These are phyloP conservation scores for Dothideomycetes sp. DNA, from an alignment of 2,329 filamentous ascomycete species.

Conservation along the genomic window DNA sequence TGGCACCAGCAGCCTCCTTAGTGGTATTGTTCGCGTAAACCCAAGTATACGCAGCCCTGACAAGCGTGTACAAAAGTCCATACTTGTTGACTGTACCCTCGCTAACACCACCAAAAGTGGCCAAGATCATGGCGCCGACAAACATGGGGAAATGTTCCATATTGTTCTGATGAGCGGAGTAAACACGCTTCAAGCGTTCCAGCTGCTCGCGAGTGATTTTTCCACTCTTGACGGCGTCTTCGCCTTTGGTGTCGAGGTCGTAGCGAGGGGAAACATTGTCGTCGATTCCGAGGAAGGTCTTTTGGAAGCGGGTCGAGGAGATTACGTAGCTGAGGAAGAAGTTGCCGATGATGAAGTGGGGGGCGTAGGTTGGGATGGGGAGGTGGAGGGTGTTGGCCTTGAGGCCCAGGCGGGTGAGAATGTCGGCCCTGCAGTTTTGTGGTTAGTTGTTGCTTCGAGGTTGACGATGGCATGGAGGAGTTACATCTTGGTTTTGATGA, in stretches of 20 bases:
- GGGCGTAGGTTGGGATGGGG: conserved; percentile 18
- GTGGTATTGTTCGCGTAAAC: conserved; percentile 35
- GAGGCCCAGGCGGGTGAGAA: conserved; percentile 21
- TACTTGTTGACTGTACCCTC: conserved; percentile 29
- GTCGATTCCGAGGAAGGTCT: conserved; percentile 36
- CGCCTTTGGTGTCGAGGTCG: conserved; percentile 30
- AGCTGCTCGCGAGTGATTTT: conserved; percentile 37
- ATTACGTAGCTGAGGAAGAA: conserved; percentile 38
- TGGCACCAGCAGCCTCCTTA: conserved; percentile 26
- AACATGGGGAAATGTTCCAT: conserved; percentile 37
- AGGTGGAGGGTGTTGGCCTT: conserved; percentile 15
- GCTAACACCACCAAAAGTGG: conserved; percentile 32
- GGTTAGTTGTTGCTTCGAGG: too few relatives aligned
- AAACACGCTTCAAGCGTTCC: conserved; percentile 35
- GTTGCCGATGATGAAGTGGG: conserved; percentile 30
- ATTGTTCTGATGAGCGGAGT: conserved; percentile 40
- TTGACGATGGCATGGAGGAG: too few relatives aligned
- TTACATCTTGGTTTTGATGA: too few relatives aligned
- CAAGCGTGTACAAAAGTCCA: conserved; percentile 33
- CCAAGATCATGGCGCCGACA: conserved; percentile 30
- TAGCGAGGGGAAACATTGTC: conserved; percentile 40
- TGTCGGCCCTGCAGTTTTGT: too few relatives aligned
- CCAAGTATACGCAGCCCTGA: conserved; percentile 32
- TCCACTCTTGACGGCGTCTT: conserved; percentile 30
- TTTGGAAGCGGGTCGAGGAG: conserved; percentile 36